These are phyloP conservation scores for Dujonia santamariae DNA, from an alignment of 1,139 yeast species.

Conservation along the genomic window DNA sequence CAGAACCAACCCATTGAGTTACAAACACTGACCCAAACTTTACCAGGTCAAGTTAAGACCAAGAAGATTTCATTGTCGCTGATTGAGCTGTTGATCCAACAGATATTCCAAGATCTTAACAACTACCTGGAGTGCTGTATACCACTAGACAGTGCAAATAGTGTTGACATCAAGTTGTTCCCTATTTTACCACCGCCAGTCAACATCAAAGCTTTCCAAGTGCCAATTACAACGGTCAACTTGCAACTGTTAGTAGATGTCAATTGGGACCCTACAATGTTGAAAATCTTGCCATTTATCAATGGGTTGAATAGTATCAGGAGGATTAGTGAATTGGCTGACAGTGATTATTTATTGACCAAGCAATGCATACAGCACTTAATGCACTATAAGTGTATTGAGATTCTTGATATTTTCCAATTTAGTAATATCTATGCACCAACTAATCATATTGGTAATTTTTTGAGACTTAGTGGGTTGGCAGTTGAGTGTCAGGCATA, in stretches of 20 bases:
- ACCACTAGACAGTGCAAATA: slow-evolving; percentile 85
- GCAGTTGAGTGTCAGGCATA: slow-evolving; percentile 87
- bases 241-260: slow-evolving; percentile 72
- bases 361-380: slow-evolving; percentile 88
- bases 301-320: slow-evolving; percentile 85
- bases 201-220: slow-evolving; percentile 69
- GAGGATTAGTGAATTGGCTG: slow-evolving; percentile 73
- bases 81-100: slow-evolving; percentile 79
- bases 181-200: slow-evolving; percentile 88
- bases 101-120: slow-evolving; percentile 87
- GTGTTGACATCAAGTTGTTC: slow-evolving; percentile 87
- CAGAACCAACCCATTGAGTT: slow-evolving; percentile 14
- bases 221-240: slow-evolving; percentile 82
- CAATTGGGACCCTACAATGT: slow-evolving; percentile 97
- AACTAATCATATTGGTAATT: slow-evolving; percentile 69
- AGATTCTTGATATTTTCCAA: slow-evolving; percentile 82
- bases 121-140: slow-evolving; percentile 94
- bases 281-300: slow-evolving; percentile 78
- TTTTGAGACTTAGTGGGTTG: slow-evolving; percentile 61
- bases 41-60: slow-evolving; percentile 43
- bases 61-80: slow-evolving; percentile 51
- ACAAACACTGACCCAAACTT: slow-evolving; percentile 9
- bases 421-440: slow-evolving; percentile 88
- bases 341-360: slow-evolving; percentile 76
- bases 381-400: slow-evolving; percentile 83